Evolutionary conservation across 2,329 filamentous ascomycete genomes (phyloP).

Genomic region (Calcarisporium arbuscula): DNA sequence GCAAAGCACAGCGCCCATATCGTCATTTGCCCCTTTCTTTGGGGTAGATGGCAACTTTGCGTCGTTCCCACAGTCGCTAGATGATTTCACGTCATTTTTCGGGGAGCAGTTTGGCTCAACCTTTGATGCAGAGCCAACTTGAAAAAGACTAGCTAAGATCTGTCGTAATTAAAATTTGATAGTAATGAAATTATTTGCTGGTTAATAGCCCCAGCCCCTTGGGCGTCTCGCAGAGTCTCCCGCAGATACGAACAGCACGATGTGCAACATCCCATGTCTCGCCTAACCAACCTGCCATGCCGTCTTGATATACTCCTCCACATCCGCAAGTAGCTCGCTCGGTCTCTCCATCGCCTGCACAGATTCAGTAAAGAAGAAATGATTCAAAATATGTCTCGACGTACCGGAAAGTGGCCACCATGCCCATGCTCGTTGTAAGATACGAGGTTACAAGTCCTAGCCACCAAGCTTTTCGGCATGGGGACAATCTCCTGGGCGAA

Average conservation of each 20-base stretch:
- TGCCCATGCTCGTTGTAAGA: conserved; percentile 19
- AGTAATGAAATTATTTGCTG: too few species aligned
- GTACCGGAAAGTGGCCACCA: conserved; percentile 13
- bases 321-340: conserved; percentile 31
- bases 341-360: conserved; percentile 31
- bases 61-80: conserved; percentile 31
- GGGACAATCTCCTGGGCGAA: conserved; percentile 37
- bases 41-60: conserved; percentile 30
- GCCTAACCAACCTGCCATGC: too few species aligned
- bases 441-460: conserved; percentile 28
- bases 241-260: too few species aligned
- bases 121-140: conserved; percentile 12
- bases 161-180: too few species aligned
- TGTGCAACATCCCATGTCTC: too few species aligned
- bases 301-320: conserved; percentile 31
- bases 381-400: conserved; percentile 19
- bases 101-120: conserved; percentile 24
- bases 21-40: conserved; percentile 25
- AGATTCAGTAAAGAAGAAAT: conserved; percentile 47
- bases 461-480: conserved; percentile 27
- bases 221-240: too few species aligned
- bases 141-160: too few species aligned
- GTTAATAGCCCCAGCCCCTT: too few species aligned
- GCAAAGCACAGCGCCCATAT: conserved; percentile 18
- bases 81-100: conserved; percentile 28